phyloP scores from a whole-genome alignment of 2,329 filamentous ascomycete species.

The Stachybotrys echinatus region DNA sequence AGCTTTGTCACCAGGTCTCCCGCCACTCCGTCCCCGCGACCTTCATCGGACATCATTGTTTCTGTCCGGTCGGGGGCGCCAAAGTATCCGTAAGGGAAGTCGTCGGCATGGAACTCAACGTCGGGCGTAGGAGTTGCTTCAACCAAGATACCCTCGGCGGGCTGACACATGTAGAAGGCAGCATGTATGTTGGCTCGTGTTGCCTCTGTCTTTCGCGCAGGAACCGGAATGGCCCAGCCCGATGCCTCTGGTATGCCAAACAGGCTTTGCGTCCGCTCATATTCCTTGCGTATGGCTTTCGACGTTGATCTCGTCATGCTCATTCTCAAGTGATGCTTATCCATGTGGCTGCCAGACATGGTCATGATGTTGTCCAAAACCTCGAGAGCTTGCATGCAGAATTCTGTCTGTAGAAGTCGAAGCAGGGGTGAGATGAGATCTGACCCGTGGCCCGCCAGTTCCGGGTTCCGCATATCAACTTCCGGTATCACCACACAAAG shows the following conservation, averaged over 20 bases:
- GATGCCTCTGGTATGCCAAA: conserved; percentile 96
- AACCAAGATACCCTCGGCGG: conserved; percentile 50
- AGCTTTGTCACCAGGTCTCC: conserved; percentile 78
- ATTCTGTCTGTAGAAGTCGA: conserved; percentile 84
- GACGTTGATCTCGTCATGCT: conserved; percentile 92
- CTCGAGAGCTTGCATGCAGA: conserved; percentile 85
- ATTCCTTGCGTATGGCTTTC: conserved; percentile 83
- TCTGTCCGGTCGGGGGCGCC: conserved; percentile 67
- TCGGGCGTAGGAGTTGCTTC: conserved; percentile 71
- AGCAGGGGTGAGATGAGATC: conserved; percentile 92
- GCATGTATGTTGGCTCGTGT: conserved; percentile 92
- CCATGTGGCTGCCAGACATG: conserved; percentile 86
- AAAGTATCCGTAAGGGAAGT: conserved; percentile 79
- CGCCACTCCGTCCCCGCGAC: conserved; percentile 58
- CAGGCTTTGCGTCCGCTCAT: conserved; percentile 86
- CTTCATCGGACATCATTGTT: conserved; percentile 90
- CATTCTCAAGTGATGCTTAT: conserved; percentile 93
- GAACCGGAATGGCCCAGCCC: conserved; percentile 93
- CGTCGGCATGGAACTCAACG: conserved; percentile 88
- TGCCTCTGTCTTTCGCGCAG: conserved; percentile 79
- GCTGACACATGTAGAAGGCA: conserved; percentile 90
- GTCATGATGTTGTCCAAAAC: conserved; percentile 95
- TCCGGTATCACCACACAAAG: conserved; percentile 80
- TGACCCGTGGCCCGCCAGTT: conserved; percentile 85
- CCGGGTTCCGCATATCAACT: conserved; percentile 87